Conservation (phyloP, 1,139 yeast species). For the Lodderomyces theae region DNA sequence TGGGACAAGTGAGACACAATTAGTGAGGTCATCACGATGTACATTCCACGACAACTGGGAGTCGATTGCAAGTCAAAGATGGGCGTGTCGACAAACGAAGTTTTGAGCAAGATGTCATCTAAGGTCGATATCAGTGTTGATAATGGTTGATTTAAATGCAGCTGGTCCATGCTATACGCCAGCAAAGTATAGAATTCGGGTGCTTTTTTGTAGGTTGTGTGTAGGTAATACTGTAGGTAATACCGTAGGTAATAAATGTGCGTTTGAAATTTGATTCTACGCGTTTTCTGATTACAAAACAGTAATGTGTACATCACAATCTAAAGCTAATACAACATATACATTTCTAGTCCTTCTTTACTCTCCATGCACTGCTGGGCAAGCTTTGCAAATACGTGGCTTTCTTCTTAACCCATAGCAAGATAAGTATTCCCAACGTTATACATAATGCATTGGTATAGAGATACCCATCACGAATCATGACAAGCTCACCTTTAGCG, state of each 20-base stretch:
- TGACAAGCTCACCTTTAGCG: slow-evolving; percentile 54
- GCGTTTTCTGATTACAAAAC: no score
- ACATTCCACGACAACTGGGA: slow-evolving; percentile 29
- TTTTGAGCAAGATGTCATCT: slow-evolving; percentile 21
- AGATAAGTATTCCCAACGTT: slow-evolving; percentile 60
- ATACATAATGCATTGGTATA: slow-evolving; percentile 74
- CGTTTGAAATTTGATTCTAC: no score
- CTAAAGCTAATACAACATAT: background rate
- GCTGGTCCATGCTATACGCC: no score
- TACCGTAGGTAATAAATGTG: no score
- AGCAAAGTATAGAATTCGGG: slow-evolving; percentile 4
- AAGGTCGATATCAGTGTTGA: slow-evolving; percentile 28
- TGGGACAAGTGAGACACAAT: slow-evolving; percentile 29
- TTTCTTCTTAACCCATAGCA: slow-evolving; percentile 66
- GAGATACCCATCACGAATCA: slow-evolving; percentile 78
- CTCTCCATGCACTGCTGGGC: slow-evolving; percentile 71
- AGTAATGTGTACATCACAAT: no score
- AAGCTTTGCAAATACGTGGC: slow-evolving; percentile 57
- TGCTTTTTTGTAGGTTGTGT: background rate
- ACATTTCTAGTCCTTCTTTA: slow-evolving; percentile 18
- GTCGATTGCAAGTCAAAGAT: slow-evolving; percentile 40
- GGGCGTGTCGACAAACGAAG: slow-evolving; percentile 16
- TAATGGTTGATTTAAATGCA: slow-evolving; percentile 14
- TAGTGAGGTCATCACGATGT: slow-evolving; percentile 22
- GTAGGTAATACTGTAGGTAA: no score